Base-by-base conservation (phyloP, 2,329 filamentous ascomycete genomes). In the Coleophoma crateriformis region DNA sequence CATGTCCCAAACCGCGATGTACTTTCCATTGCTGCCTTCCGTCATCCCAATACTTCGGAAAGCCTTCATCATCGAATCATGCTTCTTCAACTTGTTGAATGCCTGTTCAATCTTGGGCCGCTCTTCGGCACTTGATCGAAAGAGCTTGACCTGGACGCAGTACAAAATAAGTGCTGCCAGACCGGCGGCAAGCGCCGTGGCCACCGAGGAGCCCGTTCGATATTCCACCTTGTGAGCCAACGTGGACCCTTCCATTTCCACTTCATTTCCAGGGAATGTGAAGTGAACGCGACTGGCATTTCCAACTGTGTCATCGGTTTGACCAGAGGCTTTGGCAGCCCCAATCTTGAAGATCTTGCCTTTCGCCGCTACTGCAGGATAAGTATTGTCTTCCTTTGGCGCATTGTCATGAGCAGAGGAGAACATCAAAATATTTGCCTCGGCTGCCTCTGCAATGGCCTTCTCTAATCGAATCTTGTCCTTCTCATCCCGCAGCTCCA, bases 371-470 rank as follows among this genome's bases (percentile, higher is more conserved):
- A 32, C 43, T 1, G 37, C 56, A 49, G 51, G 59, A 49, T 56
- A 58, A 10, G 27, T 27, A 7, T 27, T 27, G 35, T 34, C 46
- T 22, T 17, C 17, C 55, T 49, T 11, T 22, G 47, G 39, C 32
- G 50, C 33, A 20, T 49, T 54, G 50, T 71, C 68, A 7, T 51
- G 61, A 0, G 66, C 61, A 0, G 69, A 61, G 55, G 68, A 71
- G 51, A 71, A 71, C 52, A 71, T 63, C 39, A 71, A 57, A 4
- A 71, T 70, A 7, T 60, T 49, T n/a, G 47, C 46, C 3, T 54
- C 45, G 1, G 50, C 49, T 1, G 66, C 67, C 2, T 53, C 57
- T 11, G 55, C 51, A 41, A 70, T 60, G 12, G 67, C 66, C 0
- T 48, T 33, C 7, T 62, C 52, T 1, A 69, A 62, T 27, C 27